Evolutionary conservation across 495 filamentous ascomycete genomes (phyloP), one percentile per base, ranked within the genome.

Genomic region (Hypoxylon intermedium): DNA sequence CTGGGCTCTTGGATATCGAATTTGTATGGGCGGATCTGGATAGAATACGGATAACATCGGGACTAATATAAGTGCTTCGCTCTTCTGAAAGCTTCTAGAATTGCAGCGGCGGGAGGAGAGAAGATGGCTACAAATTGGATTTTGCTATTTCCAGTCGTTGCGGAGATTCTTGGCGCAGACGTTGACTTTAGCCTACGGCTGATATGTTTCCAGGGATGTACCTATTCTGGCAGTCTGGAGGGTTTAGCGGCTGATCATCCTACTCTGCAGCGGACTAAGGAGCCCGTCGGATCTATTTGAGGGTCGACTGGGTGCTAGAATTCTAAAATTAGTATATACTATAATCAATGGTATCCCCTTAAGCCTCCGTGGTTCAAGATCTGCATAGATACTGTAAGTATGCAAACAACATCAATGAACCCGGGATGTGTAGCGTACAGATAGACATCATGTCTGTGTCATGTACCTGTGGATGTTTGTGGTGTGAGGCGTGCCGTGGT

Each of bases 101-200:
- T 47, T 21, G 33, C 33, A 21, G 21, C 12, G 13, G 37, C 36
- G 50, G 51, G 44, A 49, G 36, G 23, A 24, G 36, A 50, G 51
- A 50, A 41, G 18, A 57, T 4, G 7, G 18, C 6, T 44, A 15
- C 55, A 62, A 50, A 62, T 62, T 62, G 33, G 19, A 38, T 28
- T 24, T 57, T 49, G 44, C 50, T 50, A 54, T 49, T 61, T 53
- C 40, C 28, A 33, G 42, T 55, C 1, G 37, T 55, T 21, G 23
- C 44, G 50, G 58, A 34, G 26, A 28, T 15, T 51, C 62, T 65
- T 53, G 62, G 56, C 56, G 46, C 41, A 40, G 57, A 34, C 1
- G 21, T 51, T 38, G 63, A 61, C 13, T 63, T 66, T 66, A 66
- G 57, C 57, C 63, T 61, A 44, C 57, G 63, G 63, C n/a, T 66